Evolutionary conservation across 2,329 filamentous ascomycete genomes (phyloP), one percentile per base, ranked within the genome.

Genomic region (Setomelanomma holmii): DNA sequence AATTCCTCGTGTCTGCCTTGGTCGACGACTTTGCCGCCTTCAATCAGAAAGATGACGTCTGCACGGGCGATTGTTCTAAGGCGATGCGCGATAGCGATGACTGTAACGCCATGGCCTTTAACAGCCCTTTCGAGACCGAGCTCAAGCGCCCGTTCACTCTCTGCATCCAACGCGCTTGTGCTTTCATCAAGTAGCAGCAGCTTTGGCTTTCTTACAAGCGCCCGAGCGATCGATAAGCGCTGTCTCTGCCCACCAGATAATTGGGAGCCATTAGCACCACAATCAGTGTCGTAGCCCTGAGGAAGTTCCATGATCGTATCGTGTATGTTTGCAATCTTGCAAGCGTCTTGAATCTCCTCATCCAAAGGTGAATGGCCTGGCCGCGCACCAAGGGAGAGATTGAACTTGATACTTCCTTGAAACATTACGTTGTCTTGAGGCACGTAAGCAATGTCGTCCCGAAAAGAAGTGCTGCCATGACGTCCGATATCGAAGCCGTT

Each of bases 311-410:
- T 75, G 60, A 91, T 88, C 20, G 83, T 85, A 21, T 90, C 85
- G 72, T 90, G 87, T 56, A 91, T 89, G 65, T 89, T 88, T 30
- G 87, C 87, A 14, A 88, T 74, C 50, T 81, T 81, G 66, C 87
- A 90, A 0, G 88, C 88, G 46, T 84, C 82, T 56, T 87, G 80
- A 40, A 90, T 86, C 40, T 89, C 87, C 7, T 78, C 82, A 39
- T 85, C 76, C 1, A 80, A 82, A 1, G 83, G 82, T 27, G 82
- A 79, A 35, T 81, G 76, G 11, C 78, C 81, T 1, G 85, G 86
- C 1, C 79, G 76, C 2, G 83, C 80, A 34, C 77, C 79, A 3
- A 80, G 69, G 2, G 69, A 68, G 19, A 80, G 68, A 53, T 80
- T 82, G 69, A 79, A 81, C 16, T 69, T 72, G n/a, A 81, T 75